These are phyloP conservation scores for Fusarium clavum DNA, from an alignment of 2,329 filamentous ascomycete species.

Conservation along the genomic window DNA sequence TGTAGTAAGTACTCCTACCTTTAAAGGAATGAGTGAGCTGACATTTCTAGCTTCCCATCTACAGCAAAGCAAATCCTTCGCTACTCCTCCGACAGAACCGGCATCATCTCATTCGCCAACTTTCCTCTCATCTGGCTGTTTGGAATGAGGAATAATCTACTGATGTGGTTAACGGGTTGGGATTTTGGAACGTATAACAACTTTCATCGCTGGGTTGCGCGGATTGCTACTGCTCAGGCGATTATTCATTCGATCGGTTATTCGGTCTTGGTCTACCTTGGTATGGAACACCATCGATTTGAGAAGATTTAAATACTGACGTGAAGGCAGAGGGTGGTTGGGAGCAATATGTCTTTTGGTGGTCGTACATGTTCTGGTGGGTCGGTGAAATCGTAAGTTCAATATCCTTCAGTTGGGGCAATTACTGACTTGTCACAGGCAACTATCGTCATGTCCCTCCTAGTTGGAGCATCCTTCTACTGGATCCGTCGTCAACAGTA, in stretches of 20 bases:
- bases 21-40: not conserved
- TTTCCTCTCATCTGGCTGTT: conserved; percentile 75
- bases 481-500: conserved; percentile 65
- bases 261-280: conserved; percentile 56
- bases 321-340: conserved; percentile 52
- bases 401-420: fast-evolving
- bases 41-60: conserved; percentile 49
- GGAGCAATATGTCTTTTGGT: conserved; percentile 53
- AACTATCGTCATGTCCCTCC: conserved; percentile 58
- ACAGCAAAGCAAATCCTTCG: conserved; percentile 56
- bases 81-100: conserved; percentile 72
- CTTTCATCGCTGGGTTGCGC: conserved; percentile 75
- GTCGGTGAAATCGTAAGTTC: conserved; percentile 59
- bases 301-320: not conserved
- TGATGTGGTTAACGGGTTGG: conserved; percentile 77
- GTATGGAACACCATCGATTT: conserved; percentile 33
- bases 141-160: conserved; percentile 72
- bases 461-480: conserved; percentile 61
- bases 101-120: conserved; percentile 72
- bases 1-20: conserved; percentile 51
- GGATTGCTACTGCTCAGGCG: conserved; percentile 70
- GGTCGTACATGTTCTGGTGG: conserved; percentile 61
- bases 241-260: conserved; percentile 73
- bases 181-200: conserved; percentile 74
- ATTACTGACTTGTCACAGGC: conserved; percentile 46